A percentile compares a stretch with the other conserved stretches of the same genome.
Conservation (phyloP, 768 basidiomycete genomes). For the Flagelloscypha sp. region DNA sequence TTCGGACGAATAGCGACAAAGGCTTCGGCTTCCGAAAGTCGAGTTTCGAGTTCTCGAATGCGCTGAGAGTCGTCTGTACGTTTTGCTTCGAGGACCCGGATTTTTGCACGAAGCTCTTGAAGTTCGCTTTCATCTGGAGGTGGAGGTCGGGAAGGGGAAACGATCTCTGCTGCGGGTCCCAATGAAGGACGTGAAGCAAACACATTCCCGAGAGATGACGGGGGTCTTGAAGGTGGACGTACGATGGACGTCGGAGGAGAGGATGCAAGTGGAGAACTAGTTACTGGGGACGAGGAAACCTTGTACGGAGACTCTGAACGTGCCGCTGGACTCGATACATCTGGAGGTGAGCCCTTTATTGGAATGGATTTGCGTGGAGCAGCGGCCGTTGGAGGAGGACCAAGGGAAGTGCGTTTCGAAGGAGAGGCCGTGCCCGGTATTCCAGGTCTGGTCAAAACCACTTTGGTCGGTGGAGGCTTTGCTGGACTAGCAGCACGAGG, state of each 20-base stretch:
- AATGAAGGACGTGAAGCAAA: background rate
- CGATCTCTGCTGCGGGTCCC: constrained; percentile 1
- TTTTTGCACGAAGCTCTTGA: constrained; percentile 76
- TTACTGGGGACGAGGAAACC: constrained; percentile 4
- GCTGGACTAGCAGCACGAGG: constrained; percentile 57
- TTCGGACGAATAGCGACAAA: constrained; percentile 84
- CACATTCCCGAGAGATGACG: constrained; percentile 15
- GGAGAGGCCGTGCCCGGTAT: constrained; percentile 38
- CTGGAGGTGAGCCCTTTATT: constrained; percentile 32
- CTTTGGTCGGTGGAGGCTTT: constrained; percentile 34
- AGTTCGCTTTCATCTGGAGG: constrained; percentile 49
- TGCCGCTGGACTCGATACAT: constrained; percentile 25
- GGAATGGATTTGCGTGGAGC: constrained; percentile 19
- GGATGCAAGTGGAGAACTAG: constrained; percentile 4
- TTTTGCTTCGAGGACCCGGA: constrained; percentile 79
- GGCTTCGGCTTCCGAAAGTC: constrained; percentile 76
- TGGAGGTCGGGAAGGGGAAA: background rate
- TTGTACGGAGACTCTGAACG: constrained; percentile 14
- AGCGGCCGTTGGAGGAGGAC: constrained; percentile 35
- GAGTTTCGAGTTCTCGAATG: constrained; percentile 75
- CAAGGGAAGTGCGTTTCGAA: constrained; percentile 43
- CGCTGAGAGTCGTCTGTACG: constrained; percentile 81
- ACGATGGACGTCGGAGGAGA: constrained; percentile 16
- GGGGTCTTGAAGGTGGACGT: constrained; percentile 19
- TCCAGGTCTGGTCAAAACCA: constrained; percentile 22